These are phyloP conservation scores for Pythium chondricola DNA, from an alignment of 352 stramenopile genomes.

Conservation along the genomic window DNA sequence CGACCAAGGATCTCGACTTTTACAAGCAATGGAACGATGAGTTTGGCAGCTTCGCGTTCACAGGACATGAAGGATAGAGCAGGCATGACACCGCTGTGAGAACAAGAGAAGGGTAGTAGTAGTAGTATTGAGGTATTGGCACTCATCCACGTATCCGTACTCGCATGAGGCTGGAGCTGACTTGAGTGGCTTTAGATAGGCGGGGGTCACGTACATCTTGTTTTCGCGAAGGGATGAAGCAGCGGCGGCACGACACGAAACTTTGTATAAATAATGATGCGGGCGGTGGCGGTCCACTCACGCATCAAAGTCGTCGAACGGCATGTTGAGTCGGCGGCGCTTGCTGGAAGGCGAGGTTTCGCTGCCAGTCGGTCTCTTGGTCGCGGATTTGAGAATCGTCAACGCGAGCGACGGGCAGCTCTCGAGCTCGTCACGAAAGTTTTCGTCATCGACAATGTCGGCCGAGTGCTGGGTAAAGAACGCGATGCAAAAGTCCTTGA, in stretches of 20 bases:
- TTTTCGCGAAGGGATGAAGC: too few relatives aligned
- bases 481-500: conserved; percentile 78
- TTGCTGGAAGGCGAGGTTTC: conserved; percentile 44
- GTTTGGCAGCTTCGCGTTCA: conserved; percentile 87
- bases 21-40: conserved; percentile 93
- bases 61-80: conserved; percentile 48
- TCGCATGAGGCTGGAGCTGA: too few relatives aligned
- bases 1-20: conserved; percentile 89
- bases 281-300: conserved; percentile 19
- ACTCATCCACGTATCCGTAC: too few relatives aligned
- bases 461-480: conserved; percentile 73
- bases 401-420: conserved; percentile 67
- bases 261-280: conserved; percentile 9
- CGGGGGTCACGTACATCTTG: too few relatives aligned
- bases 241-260: neutral
- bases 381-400: conserved; percentile 68
- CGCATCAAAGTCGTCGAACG: conserved; percentile 67
- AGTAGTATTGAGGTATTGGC: conserved; percentile 1
- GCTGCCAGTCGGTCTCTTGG: conserved; percentile 25
- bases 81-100: neutral
- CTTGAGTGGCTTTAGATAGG: too few relatives aligned
- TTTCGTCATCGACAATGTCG: conserved; percentile 79
- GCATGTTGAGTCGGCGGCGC: conserved; percentile 77
- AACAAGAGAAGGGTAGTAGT: neutral
- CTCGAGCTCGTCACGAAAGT: conserved; percentile 78